Evolutionary conservation across 305 asterid genomes (phyloP).

Genomic region (Salvia sclarea): DNA sequence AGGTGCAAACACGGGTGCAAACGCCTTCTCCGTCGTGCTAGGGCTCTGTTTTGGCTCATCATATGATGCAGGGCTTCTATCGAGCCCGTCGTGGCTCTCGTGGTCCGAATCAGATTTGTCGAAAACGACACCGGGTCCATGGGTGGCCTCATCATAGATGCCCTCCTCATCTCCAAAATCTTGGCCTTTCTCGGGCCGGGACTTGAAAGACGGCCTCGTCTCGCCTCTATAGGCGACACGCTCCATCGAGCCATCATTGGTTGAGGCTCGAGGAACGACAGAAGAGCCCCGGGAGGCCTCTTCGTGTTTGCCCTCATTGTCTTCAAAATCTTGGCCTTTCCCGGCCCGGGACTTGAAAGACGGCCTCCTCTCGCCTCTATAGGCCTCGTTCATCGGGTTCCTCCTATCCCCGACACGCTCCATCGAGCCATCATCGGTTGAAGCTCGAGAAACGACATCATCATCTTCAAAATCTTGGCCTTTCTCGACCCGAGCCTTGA

Average conservation of each 20-base stretch:
- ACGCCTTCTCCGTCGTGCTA: slow-evolving; percentile 35
- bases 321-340: slow-evolving; percentile 29
- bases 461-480: too few relatives aligned
- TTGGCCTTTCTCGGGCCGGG: slow-evolving; percentile 40
- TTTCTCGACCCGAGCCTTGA: slow-evolving; percentile 27
- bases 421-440: slow-evolving; percentile 35
- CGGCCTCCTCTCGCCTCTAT: slow-evolving; percentile 28
- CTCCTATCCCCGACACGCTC: slow-evolving; percentile 34
- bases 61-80: slow-evolving; percentile 41
- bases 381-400: slow-evolving; percentile 37
- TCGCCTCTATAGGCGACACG: slow-evolving; percentile 35
- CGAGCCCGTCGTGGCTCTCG: slow-evolving; percentile 41
- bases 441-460: slow-evolving; percentile 42
- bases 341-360: slow-evolving; percentile 27
- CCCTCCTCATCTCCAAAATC: slow-evolving; percentile 1
- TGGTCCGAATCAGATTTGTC: slow-evolving; percentile 64
- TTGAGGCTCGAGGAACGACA: too few relatives aligned
- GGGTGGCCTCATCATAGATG: slow-evolving; percentile 33
- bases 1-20: slow-evolving; percentile 31
- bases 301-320: background rate
- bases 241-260: too few relatives aligned
- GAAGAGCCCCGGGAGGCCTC: slow-evolving; percentile 41
- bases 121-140: slow-evolving; percentile 47
- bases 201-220: slow-evolving; percentile 29
- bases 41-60: slow-evolving; percentile 45